Evolutionary conservation across 1,284 basidiomycete species (phyloP).

Genomic region (Austroboletus niveus): DNA sequence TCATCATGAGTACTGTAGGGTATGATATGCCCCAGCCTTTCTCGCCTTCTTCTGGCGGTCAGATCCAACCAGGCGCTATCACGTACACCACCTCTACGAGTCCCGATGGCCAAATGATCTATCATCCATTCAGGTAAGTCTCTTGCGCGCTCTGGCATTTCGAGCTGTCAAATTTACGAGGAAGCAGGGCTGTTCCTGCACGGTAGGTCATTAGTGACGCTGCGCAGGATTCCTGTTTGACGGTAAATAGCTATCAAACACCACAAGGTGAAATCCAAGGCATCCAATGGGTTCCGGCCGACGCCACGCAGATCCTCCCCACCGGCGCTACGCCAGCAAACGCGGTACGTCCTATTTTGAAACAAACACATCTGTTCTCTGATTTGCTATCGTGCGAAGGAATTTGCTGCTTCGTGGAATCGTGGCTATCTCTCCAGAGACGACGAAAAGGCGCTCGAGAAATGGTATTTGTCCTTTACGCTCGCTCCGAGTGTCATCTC

Average conservation of each 20-base stretch:
- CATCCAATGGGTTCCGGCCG: constrained; percentile 74
- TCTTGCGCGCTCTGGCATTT: neutral
- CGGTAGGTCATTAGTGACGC: constrained; percentile 43
- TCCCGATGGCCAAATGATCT: constrained; percentile 57
- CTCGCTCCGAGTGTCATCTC: constrained; percentile 4
- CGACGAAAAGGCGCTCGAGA: constrained; percentile 43
- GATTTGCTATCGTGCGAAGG: constrained; percentile 36
- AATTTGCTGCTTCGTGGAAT: constrained; percentile 57
- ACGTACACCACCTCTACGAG: constrained; percentile 65
- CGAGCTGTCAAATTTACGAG: constrained; percentile 14
- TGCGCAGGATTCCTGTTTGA: constrained; percentile 12
- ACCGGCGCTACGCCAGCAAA: constrained; percentile 57
- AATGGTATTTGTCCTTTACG: constrained; percentile 43
- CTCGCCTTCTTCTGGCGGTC: constrained; percentile 31
- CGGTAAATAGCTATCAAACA: constrained; percentile 61
- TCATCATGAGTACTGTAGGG: constrained; percentile 21
- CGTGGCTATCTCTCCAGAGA: constrained; percentile 40
- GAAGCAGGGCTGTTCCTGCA: constrained; percentile 59
- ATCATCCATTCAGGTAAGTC: constrained; percentile 70
- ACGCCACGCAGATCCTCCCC: constrained; percentile 60
- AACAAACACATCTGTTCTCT: neutral
- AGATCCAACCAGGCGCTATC: constrained; percentile 55
- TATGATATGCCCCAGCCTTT: constrained; percentile 30
- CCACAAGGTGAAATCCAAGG: constrained; percentile 62
- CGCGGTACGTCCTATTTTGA: constrained; percentile 37